phyloP scores from a whole-genome alignment of 139 green algal species.

The Ettlia oleoabundans region DNA sequence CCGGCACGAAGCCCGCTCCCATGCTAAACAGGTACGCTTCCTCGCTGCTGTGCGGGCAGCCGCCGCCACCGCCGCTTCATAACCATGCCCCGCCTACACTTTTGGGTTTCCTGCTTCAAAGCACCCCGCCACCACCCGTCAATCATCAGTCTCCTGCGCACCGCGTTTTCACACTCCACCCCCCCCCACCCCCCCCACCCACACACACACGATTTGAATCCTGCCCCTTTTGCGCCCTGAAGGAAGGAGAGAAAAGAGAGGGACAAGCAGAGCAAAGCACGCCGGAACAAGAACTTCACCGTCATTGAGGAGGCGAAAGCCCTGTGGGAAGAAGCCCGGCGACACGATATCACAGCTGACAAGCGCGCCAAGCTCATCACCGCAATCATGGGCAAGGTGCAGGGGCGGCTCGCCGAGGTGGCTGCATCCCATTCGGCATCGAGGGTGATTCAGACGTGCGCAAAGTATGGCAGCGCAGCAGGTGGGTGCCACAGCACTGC shows the following conservation, averaged over 20 bases:
- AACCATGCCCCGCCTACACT: too few species aligned
- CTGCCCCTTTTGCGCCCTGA: neutral
- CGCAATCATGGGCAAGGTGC: constrained; percentile 61
- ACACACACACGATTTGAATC: too few species aligned
- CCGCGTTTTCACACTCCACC: too few species aligned
- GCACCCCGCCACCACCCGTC: too few species aligned
- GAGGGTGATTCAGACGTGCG: constrained; percentile 85
- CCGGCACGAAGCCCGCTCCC: too few species aligned
- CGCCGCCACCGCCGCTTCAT: too few species aligned
- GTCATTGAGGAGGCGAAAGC: constrained; percentile 40
- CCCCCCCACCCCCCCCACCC: too few species aligned
- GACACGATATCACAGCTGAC: constrained; percentile 48
- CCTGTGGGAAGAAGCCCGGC: constrained; percentile 76
- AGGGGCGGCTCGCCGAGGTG: constrained; percentile 72
- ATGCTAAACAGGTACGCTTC: too few species aligned
- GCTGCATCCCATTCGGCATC: constrained; percentile 79
- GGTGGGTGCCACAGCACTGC: too few species aligned
- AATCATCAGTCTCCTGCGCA: too few species aligned
- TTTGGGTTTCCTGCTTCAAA: too few species aligned
- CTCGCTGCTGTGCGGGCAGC: too few species aligned
- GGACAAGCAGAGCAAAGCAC: constrained; percentile 27
- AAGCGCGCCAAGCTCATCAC: constrained; percentile 63
- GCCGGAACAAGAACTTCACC: constrained; percentile 42
- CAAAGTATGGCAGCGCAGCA: constrained; percentile 69
- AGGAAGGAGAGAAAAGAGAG: constrained; percentile 52